A percentile compares a stretch with the other conserved stretches of the same genome.
Conservation (phyloP, 345 rosid species). For the Moringa oleifera region DNA sequence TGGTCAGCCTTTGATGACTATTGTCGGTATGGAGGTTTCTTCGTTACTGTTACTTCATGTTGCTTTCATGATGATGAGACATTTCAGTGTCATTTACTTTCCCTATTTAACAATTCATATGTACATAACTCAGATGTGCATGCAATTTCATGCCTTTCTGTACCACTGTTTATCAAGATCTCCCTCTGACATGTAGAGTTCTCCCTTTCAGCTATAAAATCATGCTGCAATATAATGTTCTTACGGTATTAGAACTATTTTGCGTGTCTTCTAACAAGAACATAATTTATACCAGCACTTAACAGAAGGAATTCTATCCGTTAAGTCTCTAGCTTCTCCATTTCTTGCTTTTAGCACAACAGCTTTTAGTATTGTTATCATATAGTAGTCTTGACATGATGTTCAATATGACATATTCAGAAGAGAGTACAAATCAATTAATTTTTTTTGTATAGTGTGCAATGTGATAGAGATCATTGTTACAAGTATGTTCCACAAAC, state of each 20-base stretch:
- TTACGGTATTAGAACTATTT: neutral
- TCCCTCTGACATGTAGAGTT: neutral
- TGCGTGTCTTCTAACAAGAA: neutral
- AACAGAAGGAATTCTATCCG: neutral
- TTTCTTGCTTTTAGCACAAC: neutral
- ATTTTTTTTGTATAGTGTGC: too few relatives aligned
- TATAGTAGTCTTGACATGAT: too few relatives aligned
- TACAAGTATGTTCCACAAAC: too few relatives aligned
- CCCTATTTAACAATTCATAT: neutral
- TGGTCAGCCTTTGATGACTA: slow-evolving; percentile 63
- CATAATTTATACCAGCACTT: too few relatives aligned
- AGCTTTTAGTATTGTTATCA: too few relatives aligned
- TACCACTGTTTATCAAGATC: neutral
- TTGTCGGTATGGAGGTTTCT: slow-evolving; percentile 51
- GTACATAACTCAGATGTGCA: neutral
- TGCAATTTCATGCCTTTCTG: neutral
- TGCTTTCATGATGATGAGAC: too few relatives aligned
- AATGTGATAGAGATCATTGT: too few relatives aligned
- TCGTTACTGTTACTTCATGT: too few relatives aligned
- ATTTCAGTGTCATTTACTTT: neutral
- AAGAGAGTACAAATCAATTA: too few relatives aligned
- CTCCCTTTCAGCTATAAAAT: neutral
- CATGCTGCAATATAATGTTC: neutral
- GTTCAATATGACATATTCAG: too few relatives aligned
- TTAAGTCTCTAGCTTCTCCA: neutral